Evolutionary conservation across 2,329 filamentous ascomycete genomes (phyloP).

Genomic region (Aspergillus neoniger): DNA sequence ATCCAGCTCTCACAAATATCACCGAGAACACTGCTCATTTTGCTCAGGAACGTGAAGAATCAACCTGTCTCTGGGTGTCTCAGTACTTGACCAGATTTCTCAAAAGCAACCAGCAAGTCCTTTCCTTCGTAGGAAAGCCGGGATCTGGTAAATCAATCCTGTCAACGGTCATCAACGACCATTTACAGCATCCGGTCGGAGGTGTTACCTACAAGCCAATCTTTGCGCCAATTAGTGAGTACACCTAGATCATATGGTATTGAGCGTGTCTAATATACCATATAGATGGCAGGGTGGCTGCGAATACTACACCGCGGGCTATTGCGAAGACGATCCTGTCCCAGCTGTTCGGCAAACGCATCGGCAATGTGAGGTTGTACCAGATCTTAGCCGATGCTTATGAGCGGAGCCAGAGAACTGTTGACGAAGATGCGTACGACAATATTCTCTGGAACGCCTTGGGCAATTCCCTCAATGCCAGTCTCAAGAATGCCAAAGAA

Average conservation of each 20-base stretch:
- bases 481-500: conserved; percentile 33
- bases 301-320: conserved; percentile 32
- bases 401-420: conserved; percentile 25
- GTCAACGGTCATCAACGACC: conserved; percentile 42
- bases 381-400: conserved; percentile 37
- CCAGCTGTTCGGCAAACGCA: conserved; percentile 41
- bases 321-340: conserved; percentile 39
- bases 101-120: conserved; percentile 45
- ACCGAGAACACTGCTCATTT: conserved; percentile 47
- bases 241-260: neutral
- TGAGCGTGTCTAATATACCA: too few relatives aligned
- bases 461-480: conserved; percentile 29
- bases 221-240: conserved; percentile 41
- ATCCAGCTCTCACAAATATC: conserved; percentile 48
- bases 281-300: conserved; percentile 34
- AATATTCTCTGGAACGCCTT: conserved; percentile 38
- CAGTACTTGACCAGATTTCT: conserved; percentile 52
- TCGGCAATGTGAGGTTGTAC: conserved; percentile 41
- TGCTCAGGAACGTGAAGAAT: conserved; percentile 50
- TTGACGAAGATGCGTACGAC: conserved; percentile 34
- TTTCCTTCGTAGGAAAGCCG: conserved; percentile 48
- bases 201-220: conserved; percentile 37
- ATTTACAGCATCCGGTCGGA: conserved; percentile 40
- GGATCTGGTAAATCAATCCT: conserved; percentile 44
- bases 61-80: conserved; percentile 58